Evolutionary conservation across 1,139 yeast species (phyloP).

Genomic region (Geotrichum candidum): DNA sequence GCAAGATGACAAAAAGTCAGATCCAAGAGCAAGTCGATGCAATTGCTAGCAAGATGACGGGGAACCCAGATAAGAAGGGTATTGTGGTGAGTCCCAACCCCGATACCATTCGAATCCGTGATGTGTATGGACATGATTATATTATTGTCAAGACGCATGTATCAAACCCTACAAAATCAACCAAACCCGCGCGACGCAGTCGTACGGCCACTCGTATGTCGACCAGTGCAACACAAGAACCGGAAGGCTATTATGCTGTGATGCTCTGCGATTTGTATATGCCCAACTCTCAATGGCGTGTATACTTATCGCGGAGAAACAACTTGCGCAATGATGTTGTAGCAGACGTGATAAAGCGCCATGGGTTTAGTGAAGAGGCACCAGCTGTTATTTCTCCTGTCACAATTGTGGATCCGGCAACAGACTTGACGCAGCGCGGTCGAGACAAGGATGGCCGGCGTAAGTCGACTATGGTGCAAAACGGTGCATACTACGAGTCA

Average conservation of each 20-base stretch:
- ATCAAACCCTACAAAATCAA: neutral
- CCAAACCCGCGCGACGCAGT: neutral
- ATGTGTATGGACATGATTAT: slow-evolving; percentile 12
- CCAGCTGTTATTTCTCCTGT: neutral
- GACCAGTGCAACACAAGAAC: neutral
- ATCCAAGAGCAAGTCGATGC: neutral
- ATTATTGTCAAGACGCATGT: slow-evolving; percentile 3
- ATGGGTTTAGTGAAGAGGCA: neutral
- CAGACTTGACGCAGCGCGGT: neutral
- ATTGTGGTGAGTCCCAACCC: slow-evolving; percentile 1
- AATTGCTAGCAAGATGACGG: neutral
- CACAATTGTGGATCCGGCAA: neutral
- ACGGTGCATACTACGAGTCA: slow-evolving; percentile 11
- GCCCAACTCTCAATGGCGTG: slow-evolving; percentile 21
- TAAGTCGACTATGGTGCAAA: neutral
- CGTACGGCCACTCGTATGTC: neutral
- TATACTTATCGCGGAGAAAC: slow-evolving; percentile 18
- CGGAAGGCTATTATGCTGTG: slow-evolving; percentile 9
- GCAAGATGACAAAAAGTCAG: neutral
- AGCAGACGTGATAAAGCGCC: neutral
- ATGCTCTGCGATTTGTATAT: slow-evolving; percentile 21
- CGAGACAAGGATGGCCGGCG: neutral
- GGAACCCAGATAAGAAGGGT: neutral
- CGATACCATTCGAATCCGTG: neutral
- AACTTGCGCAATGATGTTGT: slow-evolving; percentile 11